These are phyloP conservation scores for Mycena vulgaris DNA, from an alignment of 768 basidiomycete genomes.

Conservation along the genomic window DNA sequence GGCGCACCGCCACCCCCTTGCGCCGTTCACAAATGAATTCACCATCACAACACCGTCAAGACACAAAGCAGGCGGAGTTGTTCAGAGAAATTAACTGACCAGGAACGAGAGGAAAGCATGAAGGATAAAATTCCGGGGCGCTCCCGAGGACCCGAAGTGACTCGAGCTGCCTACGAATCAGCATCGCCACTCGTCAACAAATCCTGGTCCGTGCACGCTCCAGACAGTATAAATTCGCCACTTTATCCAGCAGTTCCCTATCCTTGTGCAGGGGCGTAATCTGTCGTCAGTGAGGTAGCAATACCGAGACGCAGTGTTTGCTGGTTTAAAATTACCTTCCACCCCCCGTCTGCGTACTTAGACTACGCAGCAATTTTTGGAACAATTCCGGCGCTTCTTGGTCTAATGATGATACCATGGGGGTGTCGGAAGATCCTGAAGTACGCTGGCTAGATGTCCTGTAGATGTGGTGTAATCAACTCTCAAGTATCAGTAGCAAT, in stretches of 20 bases:
- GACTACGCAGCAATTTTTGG: conserved; percentile 30
- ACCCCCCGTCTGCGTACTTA: conserved; percentile 19
- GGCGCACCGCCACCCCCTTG: too few species aligned
- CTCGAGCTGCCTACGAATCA: conserved; percentile 2
- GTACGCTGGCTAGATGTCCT: too few species aligned
- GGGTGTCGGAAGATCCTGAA: conserved; percentile 1
- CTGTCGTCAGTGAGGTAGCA: conserved; percentile 27
- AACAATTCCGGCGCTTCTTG: neutral
- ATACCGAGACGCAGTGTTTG: conserved; percentile 28
- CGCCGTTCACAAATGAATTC: too few species aligned
- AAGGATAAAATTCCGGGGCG: too few species aligned
- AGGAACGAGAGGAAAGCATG: too few species aligned
- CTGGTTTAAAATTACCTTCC: conserved; percentile 26
- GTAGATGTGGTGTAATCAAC: too few species aligned
- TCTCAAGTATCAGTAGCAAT: too few species aligned
- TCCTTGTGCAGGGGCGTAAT: conserved; percentile 26
- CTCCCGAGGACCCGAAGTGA: neutral
- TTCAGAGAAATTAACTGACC: too few species aligned
- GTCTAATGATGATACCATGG: conserved; percentile 10
- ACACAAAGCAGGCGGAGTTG: too few species aligned
- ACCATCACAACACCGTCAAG: too few species aligned
- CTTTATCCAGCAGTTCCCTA: neutral
- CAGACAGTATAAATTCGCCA: neutral
- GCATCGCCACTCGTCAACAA: neutral
- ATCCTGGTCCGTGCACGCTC: conserved; percentile 7